phyloP scores from a whole-genome alignment of 1,139 yeast genomes.

The Candida anutae region DNA sequence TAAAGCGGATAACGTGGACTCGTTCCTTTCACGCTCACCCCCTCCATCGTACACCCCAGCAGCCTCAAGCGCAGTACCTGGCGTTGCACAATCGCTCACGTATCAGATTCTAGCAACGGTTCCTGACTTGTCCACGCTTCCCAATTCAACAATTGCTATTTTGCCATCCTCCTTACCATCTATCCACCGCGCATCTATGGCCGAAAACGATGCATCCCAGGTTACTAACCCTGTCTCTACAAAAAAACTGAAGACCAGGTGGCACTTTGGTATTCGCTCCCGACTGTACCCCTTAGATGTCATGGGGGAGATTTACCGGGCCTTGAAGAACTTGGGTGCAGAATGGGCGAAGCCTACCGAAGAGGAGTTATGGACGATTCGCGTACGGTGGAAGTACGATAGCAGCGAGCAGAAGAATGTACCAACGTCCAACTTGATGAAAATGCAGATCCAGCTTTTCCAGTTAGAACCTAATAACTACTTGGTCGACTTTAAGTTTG shows the following conservation, averaged over 20 bases:
- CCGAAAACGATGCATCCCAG: slow-evolving; percentile 38
- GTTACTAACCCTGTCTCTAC: slow-evolving; percentile 68
- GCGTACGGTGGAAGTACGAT: slow-evolving; percentile 89
- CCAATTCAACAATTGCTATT: slow-evolving; percentile 74
- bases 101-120: slow-evolving; percentile 45
- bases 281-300: slow-evolving; percentile 95
- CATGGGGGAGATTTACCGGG: slow-evolving; percentile 97
- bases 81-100: slow-evolving; percentile 41
- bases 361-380: slow-evolving; percentile 92
- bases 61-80: slow-evolving; percentile 26
- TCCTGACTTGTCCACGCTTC: slow-evolving; percentile 43
- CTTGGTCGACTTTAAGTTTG: slow-evolving; percentile 93
- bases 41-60: slow-evolving; percentile 26
- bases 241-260: slow-evolving; percentile 86
- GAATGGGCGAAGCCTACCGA: slow-evolving; percentile 96
- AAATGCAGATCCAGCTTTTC: slow-evolving; percentile 93
- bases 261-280: slow-evolving; percentile 98
- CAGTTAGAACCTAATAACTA: slow-evolving; percentile 95
- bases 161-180: slow-evolving; percentile 91
- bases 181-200: slow-evolving; percentile 90
- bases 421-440: slow-evolving; percentile 65
- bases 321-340: slow-evolving; percentile 87
- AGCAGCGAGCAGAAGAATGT: slow-evolving; percentile 34
- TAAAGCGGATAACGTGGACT: slow-evolving; percentile 43
- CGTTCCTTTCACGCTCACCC: slow-evolving; percentile 44